phyloP scores from a whole-genome alignment of 2,329 filamentous ascomycete genomes.

The Aspergillus sp. region DNA sequence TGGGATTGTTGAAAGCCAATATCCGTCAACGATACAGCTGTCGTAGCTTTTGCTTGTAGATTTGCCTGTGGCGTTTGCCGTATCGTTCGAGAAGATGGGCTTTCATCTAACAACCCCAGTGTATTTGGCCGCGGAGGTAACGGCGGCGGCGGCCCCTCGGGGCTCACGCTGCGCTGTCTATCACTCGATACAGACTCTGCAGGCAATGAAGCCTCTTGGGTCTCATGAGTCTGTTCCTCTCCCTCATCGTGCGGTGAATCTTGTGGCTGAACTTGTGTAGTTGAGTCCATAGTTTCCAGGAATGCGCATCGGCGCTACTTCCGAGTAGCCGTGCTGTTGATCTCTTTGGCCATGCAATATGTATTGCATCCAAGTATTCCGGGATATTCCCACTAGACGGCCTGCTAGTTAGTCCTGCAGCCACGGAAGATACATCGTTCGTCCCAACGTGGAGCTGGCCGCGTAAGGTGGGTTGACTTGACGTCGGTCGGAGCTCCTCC shows the following conservation, averaged over 20 bases:
- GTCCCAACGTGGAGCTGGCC: no score
- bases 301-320: background rate
- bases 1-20: conserved; percentile 71
- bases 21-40: conserved; percentile 75
- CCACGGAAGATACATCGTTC: background rate
- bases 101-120: conserved; percentile 30
- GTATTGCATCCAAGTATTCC: no score
- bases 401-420: no score
- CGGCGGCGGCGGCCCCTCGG: conserved; percentile 37
- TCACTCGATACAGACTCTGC: conserved; percentile 9
- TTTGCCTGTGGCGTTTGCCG: conserved; percentile 29
- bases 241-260: conserved; percentile 1
- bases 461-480: conserved; percentile 1
- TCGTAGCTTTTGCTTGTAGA: conserved; percentile 66
- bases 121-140: conserved; percentile 43
- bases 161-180: conserved; percentile 17
- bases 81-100: conserved; percentile 25
- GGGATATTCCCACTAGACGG: background rate
- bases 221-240: no score
- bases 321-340: background rate
- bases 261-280: background rate
- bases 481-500: conserved; percentile 5
- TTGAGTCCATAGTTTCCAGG: background rate
- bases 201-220: background rate
- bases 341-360: background rate